Evolutionary conservation across 1,284 basidiomycete species (phyloP).

Genomic region (Puccinia brachypodii): DNA sequence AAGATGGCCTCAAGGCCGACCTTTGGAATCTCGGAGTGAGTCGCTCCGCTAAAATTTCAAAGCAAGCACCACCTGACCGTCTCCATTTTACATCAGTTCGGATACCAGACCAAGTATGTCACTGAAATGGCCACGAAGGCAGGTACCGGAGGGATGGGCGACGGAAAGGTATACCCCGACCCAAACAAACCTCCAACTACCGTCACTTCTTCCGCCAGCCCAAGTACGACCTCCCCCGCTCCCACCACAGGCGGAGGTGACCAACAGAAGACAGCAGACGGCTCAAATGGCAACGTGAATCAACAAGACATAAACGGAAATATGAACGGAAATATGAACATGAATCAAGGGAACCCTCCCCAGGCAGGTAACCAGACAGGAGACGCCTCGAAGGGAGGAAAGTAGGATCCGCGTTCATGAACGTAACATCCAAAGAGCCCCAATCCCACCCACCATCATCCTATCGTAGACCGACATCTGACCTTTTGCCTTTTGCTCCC

Average conservation of each 20-base stretch:
- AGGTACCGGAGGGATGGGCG: constrained; percentile 25
- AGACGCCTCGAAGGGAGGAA: background rate
- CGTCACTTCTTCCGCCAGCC: no score
- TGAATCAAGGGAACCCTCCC: no score
- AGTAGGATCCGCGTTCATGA: background rate
- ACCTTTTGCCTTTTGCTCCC: background rate
- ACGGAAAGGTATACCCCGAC: constrained; percentile 53
- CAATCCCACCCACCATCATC: no score
- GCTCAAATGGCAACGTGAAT: no score
- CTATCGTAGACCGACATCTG: background rate
- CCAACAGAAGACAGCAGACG: no score
- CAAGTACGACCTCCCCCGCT: no score
- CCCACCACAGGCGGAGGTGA: no score
- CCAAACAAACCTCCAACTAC: no score
- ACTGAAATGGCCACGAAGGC: background rate
- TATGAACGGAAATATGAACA: background rate
- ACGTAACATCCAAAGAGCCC: no score
- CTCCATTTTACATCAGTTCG: background rate
- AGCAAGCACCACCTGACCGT: background rate
- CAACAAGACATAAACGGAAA: background rate
- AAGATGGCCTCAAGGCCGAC: constrained; percentile 4
- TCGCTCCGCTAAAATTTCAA: background rate
- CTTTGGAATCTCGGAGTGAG: background rate
- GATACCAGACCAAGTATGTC: background rate
- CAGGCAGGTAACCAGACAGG: background rate